Base-by-base conservation (phyloP, 371 early-diverging fungal species). In the Mortierella sp. region DNA sequence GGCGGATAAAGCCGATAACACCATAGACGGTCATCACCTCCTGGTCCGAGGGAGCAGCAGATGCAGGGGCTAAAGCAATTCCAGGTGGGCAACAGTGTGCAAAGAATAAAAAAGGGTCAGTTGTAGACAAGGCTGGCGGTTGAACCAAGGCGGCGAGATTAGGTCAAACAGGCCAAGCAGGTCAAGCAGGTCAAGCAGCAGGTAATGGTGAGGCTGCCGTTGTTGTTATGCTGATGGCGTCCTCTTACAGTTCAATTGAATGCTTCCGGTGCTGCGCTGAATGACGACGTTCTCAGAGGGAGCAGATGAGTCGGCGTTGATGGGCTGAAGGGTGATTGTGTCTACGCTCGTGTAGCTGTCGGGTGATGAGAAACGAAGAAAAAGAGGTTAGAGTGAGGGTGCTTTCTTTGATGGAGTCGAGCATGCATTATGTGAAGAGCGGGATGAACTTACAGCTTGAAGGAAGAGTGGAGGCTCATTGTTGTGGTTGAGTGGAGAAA, bases 1-100 rank as follows among this genome's bases (percentile, higher is more conserved):
- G 88, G 14, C 87, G 86, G 46, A 96, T 92, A 71, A 95, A 91
- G 9, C 97, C 97, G 48, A 96, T 55, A 67, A 96, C 89, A 46
- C 97, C 96, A 84, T 91, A 90, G 26, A 94, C 89, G 34, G 73
- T 87, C 69, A 88, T 72, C 28, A 88, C 80, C 31, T 87, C 88
- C 28, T 84, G 81, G 19, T 81, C 79, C 28, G 73, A 61, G 1
- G 81, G 50, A 26, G 71, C 55, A 40, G 76, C 72, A 31, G 78
- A 78, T 53, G 78, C 75, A 31, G 77, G 76, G 34, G 84, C 84
- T 83, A 59, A 64, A 21, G 31, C 40, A 34, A 34, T 37, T 34
- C 34, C 37, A 37, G 40, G 31, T 21, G 64, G 24, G 14, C 1
- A 11, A 37, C 3, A 64, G 40, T 2, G 37, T 21, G 48, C 19